These are phyloP conservation scores for Cicer arietinum DNA, from an alignment of 306 rosid genomes.

Conservation along the genomic window DNA sequence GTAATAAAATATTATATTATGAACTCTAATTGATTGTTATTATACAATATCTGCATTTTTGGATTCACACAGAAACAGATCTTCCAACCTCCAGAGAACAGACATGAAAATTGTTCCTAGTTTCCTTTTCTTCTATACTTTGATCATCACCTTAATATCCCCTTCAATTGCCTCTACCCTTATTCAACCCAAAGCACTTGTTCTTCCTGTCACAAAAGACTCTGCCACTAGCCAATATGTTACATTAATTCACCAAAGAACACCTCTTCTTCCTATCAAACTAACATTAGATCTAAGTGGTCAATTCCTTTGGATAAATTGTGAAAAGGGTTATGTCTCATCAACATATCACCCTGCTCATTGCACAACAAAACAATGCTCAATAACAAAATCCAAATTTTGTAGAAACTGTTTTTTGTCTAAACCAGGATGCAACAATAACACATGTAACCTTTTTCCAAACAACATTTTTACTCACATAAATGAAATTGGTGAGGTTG, in stretches of 20 bases:
- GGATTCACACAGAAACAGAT: not conserved
- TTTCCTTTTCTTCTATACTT: slow-evolving; percentile 25
- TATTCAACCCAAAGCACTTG: slow-evolving; percentile 48
- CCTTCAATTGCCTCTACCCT: slow-evolving; percentile 39
- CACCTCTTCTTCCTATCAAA: slow-evolving; percentile 59
- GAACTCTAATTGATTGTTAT: not conserved
- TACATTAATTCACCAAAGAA: slow-evolving; percentile 47
- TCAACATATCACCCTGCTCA: slow-evolving; percentile 51
- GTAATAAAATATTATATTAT: not conserved
- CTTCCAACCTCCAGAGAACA: slow-evolving; percentile 3
- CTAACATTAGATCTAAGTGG: slow-evolving; percentile 59
- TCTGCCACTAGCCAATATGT: slow-evolving; percentile 48
- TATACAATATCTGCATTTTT: not conserved
- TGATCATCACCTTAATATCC: slow-evolving; percentile 17
- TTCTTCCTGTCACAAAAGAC: slow-evolving; percentile 52
- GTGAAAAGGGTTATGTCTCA: slow-evolving; percentile 50
- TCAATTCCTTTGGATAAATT: slow-evolving; percentile 52
- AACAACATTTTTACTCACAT: slow-evolving; percentile 36
- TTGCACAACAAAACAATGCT: slow-evolving; percentile 55
- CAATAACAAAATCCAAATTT: slow-evolving; percentile 17
- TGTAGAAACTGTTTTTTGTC: slow-evolving; percentile 41
- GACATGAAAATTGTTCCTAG: slow-evolving; percentile 39
- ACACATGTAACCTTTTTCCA: slow-evolving; percentile 47
- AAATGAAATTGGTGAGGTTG: slow-evolving; percentile 37
- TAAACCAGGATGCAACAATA: slow-evolving; percentile 54